phyloP scores from a whole-genome alignment of 208 protist genomes.

The Leishmania lainsoni region DNA sequence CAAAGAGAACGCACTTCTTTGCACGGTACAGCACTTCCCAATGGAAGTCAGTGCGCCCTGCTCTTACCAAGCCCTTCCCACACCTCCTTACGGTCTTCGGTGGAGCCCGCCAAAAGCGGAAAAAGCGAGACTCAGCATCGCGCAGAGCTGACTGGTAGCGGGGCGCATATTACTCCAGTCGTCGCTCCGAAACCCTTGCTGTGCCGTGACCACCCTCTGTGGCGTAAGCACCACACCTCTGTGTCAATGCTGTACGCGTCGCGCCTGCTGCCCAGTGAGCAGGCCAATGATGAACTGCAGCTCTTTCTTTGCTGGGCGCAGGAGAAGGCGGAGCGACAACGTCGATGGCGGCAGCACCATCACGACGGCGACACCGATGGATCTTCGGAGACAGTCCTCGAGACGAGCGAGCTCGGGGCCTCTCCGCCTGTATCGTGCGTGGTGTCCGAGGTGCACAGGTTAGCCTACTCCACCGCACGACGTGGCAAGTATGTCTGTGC shows the following conservation, averaged over 20 bases:
- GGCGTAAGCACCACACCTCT: constrained; percentile 16
- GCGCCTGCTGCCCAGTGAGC: constrained; percentile 17
- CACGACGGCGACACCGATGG: neutral
- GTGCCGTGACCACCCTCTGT: constrained; percentile 14
- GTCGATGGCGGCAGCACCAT: neutral
- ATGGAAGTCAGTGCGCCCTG: too few relatives aligned
- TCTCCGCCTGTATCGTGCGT: neutral
- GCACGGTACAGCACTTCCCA: neutral
- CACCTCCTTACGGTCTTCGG: neutral
- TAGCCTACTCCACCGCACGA: neutral
- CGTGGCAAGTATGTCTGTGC: neutral
- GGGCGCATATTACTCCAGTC: neutral
- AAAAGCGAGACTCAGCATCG: neutral
- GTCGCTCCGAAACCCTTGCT: neutral
- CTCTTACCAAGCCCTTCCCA: neutral
- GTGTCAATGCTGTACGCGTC: constrained; percentile 19
- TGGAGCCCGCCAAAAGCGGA: neutral
- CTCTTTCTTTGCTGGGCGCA: constrained; percentile 34
- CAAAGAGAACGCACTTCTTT: neutral
- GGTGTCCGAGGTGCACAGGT: neutral
- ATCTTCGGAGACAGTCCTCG: neutral
- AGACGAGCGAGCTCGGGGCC: neutral
- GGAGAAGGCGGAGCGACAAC: constrained; percentile 15
- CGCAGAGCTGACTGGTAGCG: neutral
- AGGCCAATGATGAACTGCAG: constrained; percentile 22